A percentile compares a stretch with the other conserved stretches of the same genome.
Conservation (phyloP, 768 basidiomycete species). For the Mrakia gelida region DNA sequence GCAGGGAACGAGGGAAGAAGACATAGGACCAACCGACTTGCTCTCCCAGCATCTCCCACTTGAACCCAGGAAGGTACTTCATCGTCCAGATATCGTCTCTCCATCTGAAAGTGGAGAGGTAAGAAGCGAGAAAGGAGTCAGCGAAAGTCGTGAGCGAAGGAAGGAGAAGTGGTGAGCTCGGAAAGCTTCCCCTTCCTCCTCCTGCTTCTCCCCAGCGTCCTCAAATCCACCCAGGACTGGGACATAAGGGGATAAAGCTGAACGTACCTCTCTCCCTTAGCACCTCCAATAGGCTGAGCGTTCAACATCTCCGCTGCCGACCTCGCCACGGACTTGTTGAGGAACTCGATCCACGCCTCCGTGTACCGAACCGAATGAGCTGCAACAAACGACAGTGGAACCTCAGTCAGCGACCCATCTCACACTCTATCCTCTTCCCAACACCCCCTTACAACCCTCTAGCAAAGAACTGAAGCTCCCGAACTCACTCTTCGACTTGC, state of each 20-base stretch:
- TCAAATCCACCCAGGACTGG: background rate
- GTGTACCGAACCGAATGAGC: constrained; percentile 60
- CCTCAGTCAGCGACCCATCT: background rate
- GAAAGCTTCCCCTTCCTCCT: background rate
- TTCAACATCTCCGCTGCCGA: constrained; percentile 92
- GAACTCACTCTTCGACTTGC: constrained; percentile 20
- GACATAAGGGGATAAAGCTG: background rate
- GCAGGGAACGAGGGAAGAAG: background rate
- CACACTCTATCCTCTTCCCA: background rate
- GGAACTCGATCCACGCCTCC: constrained; percentile 98
- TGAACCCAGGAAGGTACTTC: constrained; percentile 96
- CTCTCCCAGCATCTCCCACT: constrained; percentile 98
- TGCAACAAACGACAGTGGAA: background rate
- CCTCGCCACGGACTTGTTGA: constrained; percentile 84
- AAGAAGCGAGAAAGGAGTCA: background rate
- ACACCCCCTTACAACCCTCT: too few species aligned
- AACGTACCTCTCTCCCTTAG: constrained; percentile 43
- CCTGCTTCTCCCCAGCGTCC: background rate
- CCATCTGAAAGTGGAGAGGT: constrained; percentile 54
- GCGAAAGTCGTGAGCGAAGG: background rate
- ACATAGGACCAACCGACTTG: constrained; percentile 74
- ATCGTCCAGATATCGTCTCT: constrained; percentile 99
- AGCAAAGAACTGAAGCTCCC: too few species aligned
- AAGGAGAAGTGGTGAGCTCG: background rate
- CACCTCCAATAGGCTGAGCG: constrained; percentile 78